Evolutionary conservation across 164 flowering plant species (phyloP).

Genomic region (Nymphaea thermarum): DNA sequence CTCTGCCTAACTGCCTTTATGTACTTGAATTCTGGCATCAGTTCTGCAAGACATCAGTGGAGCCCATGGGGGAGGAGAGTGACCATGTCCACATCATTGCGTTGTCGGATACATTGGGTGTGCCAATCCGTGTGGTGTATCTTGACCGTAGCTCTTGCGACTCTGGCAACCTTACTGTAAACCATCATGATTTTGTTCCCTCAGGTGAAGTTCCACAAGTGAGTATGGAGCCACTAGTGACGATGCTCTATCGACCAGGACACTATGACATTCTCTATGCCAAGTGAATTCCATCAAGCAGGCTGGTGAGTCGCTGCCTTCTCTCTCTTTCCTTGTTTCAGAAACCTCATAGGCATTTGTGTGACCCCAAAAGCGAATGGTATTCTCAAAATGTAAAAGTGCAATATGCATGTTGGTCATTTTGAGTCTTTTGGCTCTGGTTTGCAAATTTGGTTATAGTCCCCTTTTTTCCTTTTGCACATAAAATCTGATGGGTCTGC

Average conservation of each 20-base stretch:
- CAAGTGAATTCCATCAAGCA: conserved; percentile 22
- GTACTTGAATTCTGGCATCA: conserved; percentile 11
- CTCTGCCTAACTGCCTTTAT: not conserved
- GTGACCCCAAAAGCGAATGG: too few species aligned
- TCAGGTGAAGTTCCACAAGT: not conserved
- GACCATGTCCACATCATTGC: conserved; percentile 97
- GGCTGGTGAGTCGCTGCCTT: too few species aligned
- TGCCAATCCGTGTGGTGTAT: conserved; percentile 89
- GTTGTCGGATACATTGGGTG: conserved; percentile 84
- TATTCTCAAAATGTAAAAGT: too few species aligned
- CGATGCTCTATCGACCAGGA: conserved; percentile 88
- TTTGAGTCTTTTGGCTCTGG: too few species aligned
- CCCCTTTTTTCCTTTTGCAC: too few species aligned
- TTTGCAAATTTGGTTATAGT: too few species aligned
- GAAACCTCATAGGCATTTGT: too few species aligned
- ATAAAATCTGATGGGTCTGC: too few species aligned
- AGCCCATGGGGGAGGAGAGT: conserved; percentile 99
- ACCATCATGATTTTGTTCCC: conserved; percentile 91
- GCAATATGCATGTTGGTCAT: too few species aligned
- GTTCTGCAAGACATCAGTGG: conserved; percentile 96
- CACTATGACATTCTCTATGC: conserved; percentile 90
- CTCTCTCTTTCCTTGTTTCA: too few species aligned
- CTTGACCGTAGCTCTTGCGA: conserved; percentile 89
- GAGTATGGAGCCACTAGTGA: conserved; percentile 36
- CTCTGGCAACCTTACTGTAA: conserved; percentile 50